Base-by-base conservation (phyloP, 1,284 basidiomycete species). In the Agroathelia rolfsii region DNA sequence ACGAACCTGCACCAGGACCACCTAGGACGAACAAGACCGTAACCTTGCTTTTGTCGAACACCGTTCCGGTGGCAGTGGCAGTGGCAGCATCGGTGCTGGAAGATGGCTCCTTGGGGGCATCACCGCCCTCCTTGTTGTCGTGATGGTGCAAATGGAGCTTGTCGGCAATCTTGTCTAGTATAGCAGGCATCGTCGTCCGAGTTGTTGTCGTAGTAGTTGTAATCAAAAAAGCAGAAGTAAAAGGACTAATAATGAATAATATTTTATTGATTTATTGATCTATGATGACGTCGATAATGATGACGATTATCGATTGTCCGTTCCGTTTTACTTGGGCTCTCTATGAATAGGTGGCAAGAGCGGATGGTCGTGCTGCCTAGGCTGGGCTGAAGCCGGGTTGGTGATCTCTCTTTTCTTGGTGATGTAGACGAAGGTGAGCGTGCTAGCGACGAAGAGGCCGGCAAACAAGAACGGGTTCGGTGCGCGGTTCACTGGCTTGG, bases 11-110 rank as follows among this genome's bases (percentile, higher is more conserved):
- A 36, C 95, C 95, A 14, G 95, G 95, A 1, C 95, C 95, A 24
- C 95, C 95, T 14, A 99, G 81, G 12, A 98, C 93, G 50, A 90
- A 99, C 47, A 98, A 69, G 40, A 99, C 92, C 15, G 75, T 82
- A 44, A 96, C 80, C 43, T 90, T 79, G 33, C 58, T 55, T 26
- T 64, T 55, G 53, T 89, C 76, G 50, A 96, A 96, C 8, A 64
- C 68, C 10, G 75, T 63, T 7, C 46, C 41, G 20, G 24, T 40
- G 16, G 37, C 30, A 21, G 35, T 36, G 22, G 35, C 41, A 13
- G 36, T 13, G 13, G 44, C 19, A 16, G 37, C 24, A 35, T 38
- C 19, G 28, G 35, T 36, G 19, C 14, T n/a, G 11, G 11, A 20
- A 21, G 16, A 33, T 17, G 30, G 20, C n/a, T 24, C 16, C 23